phyloP scores from a whole-genome alignment of 371 early-diverging fungal genomes.

The Circinella umbellata region DNA sequence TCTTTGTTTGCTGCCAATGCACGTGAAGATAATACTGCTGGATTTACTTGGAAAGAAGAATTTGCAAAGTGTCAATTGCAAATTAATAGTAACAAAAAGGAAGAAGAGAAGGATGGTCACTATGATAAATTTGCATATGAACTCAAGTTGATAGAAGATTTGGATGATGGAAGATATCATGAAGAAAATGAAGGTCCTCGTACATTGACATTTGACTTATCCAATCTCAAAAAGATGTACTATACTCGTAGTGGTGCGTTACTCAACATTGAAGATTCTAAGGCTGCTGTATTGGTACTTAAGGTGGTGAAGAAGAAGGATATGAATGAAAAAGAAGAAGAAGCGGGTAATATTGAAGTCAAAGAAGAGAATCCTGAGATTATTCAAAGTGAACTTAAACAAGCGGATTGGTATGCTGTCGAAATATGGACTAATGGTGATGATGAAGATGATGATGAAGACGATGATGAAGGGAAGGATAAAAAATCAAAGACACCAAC shows the following conservation, averaged over 20 bases:
- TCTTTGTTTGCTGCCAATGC: conserved; percentile 68
- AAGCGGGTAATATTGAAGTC: conserved; percentile 19
- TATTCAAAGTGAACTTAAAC: conserved; percentile 33
- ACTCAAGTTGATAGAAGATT: conserved; percentile 60
- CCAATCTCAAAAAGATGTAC: conserved; percentile 53
- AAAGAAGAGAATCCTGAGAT: conserved; percentile 36
- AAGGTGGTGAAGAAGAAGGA: conserved; percentile 45
- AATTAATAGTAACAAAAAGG: background rate
- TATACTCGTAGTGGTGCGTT: conserved; percentile 74
- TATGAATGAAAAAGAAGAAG: conserved; percentile 1
- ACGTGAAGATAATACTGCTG: conserved; percentile 24
- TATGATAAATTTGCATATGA: conserved; percentile 37
- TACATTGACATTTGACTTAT: conserved; percentile 9
- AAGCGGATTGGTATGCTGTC: conserved; percentile 48
- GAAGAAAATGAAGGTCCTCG: conserved; percentile 48
- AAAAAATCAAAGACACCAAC: background rate
- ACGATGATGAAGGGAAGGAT: conserved; percentile 2
- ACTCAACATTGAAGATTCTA: conserved; percentile 74
- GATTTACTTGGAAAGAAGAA: conserved; percentile 83
- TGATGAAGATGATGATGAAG: conserved; percentile 22
- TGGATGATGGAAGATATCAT: conserved; percentile 78
- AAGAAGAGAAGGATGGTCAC: background rate
- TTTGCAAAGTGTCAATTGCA: conserved; percentile 48
- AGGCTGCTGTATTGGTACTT: conserved; percentile 70
- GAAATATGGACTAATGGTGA: conserved; percentile 35